A percentile compares a stretch with the other conserved stretches of the same genome.
phyloP scores from a whole-genome alignment of 2,329 filamentous ascomycete genomes.

The Didymella pinodella region DNA sequence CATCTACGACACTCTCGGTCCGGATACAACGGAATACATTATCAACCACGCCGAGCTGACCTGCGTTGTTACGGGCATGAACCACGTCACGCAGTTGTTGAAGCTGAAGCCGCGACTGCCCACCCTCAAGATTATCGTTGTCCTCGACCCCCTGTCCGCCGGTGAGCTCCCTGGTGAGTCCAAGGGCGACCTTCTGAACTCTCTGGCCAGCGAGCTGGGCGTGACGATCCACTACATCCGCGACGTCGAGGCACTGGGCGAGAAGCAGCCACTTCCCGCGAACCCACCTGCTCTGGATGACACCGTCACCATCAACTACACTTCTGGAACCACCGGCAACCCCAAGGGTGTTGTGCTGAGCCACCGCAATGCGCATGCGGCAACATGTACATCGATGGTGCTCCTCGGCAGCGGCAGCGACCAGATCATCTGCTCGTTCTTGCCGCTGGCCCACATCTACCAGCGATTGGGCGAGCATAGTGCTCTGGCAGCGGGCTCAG shows the following conservation, averaged over 20 bases:
- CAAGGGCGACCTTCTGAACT: slow-evolving; percentile 79
- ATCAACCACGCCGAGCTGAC: slow-evolving; percentile 85
- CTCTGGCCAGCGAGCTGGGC: slow-evolving; percentile 75
- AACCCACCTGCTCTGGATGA: slow-evolving; percentile 78
- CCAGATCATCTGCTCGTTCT: slow-evolving; percentile 81
- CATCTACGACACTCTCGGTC: slow-evolving; percentile 93
- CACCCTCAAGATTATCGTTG: slow-evolving; percentile 85
- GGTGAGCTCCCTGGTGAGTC: slow-evolving; percentile 80
- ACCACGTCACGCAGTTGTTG: slow-evolving; percentile 81
- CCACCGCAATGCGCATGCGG: slow-evolving; percentile 81
- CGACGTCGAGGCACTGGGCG: slow-evolving; percentile 83
- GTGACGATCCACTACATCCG: slow-evolving; percentile 80
- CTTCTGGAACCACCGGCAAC: slow-evolving; percentile 81
- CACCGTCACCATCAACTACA: slow-evolving; percentile 89
- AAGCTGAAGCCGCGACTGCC: slow-evolving; percentile 82
- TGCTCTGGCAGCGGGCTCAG: slow-evolving; percentile 73
- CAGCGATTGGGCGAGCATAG: slow-evolving; percentile 83
- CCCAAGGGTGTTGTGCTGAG: slow-evolving; percentile 86
- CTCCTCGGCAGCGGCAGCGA: slow-evolving; percentile 61
- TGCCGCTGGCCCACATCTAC: slow-evolving; percentile 94
- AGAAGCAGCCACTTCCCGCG: slow-evolving; percentile 71
- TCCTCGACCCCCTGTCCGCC: slow-evolving; percentile 80
- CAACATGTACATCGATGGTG: slow-evolving; percentile 67
- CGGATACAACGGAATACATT: slow-evolving; percentile 92
- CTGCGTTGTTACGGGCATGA: slow-evolving; percentile 79